Evolutionary conservation across 805 yeast species (phyloP).

Genomic region (Yarrowia sp.): DNA sequence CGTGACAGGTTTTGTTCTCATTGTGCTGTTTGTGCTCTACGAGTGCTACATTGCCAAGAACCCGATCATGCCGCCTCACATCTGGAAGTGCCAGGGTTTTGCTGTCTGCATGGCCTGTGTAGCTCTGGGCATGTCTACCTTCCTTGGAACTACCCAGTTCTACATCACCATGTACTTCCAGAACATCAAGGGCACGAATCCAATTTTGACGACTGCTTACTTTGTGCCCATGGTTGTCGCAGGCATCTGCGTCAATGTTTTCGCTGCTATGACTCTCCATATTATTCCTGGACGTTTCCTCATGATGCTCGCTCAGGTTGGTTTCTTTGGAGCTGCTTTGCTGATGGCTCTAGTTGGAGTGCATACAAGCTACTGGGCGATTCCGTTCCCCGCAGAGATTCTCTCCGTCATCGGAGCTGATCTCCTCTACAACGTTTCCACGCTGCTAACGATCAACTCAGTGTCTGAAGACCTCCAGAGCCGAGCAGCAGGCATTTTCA

Average conservation of each 20-base stretch:
- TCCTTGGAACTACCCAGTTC: slow-evolving; percentile 44
- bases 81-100: slow-evolving; percentile 45
- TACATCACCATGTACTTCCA: slow-evolving; percentile 48
- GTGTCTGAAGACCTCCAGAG: slow-evolving; percentile 44
- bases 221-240: slow-evolving; percentile 46
- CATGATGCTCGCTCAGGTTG: slow-evolving; percentile 40
- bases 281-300: slow-evolving; percentile 44
- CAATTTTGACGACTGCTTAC: slow-evolving; percentile 47
- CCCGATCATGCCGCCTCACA: slow-evolving; percentile 50
- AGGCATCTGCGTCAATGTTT: slow-evolving; percentile 45
- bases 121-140: slow-evolving; percentile 45
- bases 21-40: slow-evolving; percentile 41
- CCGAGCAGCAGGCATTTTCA: slow-evolving; percentile 51
- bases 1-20: slow-evolving; percentile 42
- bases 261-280: slow-evolving; percentile 50
- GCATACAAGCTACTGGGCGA: slow-evolving; percentile 44
- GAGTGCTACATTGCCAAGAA: slow-evolving; percentile 43
- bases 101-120: slow-evolving; percentile 43
- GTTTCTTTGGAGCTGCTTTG: slow-evolving; percentile 42
- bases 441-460: slow-evolving; percentile 45
- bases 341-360: slow-evolving; percentile 46
- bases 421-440: slow-evolving; percentile 47
- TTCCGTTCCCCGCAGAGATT: slow-evolving; percentile 48
- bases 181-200: slow-evolving; percentile 41
- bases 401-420: slow-evolving; percentile 50